Evolutionary conservation across 768 basidiomycete species (phyloP).

Genomic region (Hericium erinaceus): DNA sequence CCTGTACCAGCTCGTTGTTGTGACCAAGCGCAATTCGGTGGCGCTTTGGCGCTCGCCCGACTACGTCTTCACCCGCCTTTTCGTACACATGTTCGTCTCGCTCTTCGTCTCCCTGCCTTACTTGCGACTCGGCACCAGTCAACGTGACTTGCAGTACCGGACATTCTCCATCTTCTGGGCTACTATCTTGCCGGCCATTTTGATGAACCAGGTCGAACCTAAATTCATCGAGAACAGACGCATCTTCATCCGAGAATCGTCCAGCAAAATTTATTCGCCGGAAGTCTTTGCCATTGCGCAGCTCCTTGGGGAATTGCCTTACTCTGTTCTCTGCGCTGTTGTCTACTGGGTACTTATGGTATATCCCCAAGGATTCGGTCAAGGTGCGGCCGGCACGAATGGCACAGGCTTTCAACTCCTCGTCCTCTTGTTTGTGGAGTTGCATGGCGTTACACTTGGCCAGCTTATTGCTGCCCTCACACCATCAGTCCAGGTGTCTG

Average conservation of each 20-base stretch:
- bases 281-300: slow-evolving; percentile 81
- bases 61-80: slow-evolving; percentile 77
- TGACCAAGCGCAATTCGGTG: slow-evolving; percentile 54
- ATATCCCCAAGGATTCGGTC: slow-evolving; percentile 59
- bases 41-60: slow-evolving; percentile 80
- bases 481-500: slow-evolving; percentile 67
- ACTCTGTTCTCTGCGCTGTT: slow-evolving; percentile 57
- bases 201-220: slow-evolving; percentile 78
- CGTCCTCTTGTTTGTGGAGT: slow-evolving; percentile 60
- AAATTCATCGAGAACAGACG: slow-evolving; percentile 69
- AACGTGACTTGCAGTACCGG: slow-evolving; percentile 68
- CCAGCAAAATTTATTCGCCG: slow-evolving; percentile 79
- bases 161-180: slow-evolving; percentile 77
- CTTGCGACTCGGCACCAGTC: slow-evolving; percentile 57
- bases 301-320: slow-evolving; percentile 73
- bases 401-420: slow-evolving; percentile 69
- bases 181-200: slow-evolving; percentile 57
- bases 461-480: slow-evolving; percentile 68
- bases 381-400: slow-evolving; percentile 47
- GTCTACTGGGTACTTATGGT: slow-evolving; percentile 75
- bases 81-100: slow-evolving; percentile 63
- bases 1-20: slow-evolving; percentile 61
- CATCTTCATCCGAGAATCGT: slow-evolving; percentile 41
- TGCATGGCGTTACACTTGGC: slow-evolving; percentile 65
- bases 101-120: slow-evolving; percentile 71